Evolutionary conservation across 2,329 filamentous ascomycete species (phyloP), one percentile per base, ranked within the genome.

Genomic region (Colletotrichum sp.): DNA sequence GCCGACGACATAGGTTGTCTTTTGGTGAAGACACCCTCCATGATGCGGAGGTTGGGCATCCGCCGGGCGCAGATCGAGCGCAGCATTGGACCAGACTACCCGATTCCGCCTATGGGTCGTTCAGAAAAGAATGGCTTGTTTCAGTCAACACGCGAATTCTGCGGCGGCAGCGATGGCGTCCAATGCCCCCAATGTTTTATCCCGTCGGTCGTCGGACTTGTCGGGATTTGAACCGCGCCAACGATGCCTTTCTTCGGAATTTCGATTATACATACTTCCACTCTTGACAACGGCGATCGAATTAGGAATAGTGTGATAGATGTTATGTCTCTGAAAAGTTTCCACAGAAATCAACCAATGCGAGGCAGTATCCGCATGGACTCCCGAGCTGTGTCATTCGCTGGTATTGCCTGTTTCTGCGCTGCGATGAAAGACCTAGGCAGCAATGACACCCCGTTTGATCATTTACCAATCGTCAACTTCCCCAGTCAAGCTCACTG

Each of bases 401-500:
- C n/a, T 52, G n/a, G 24, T 26, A 58, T 58, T 58, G 55, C 55
- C 16, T 18, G 55, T 58, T 24, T 52, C 10, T 21, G 43, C 43
- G n/a, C 43, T 52, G 43, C 4, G n/a, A 52, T 13, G 43, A 24
- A 24, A 52, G n/a, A 24, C 43, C 3, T 52, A 24, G 6, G n/a
- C n/a, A 21, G 43, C 43, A 52, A 21, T 52, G 43, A 52, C 18
- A 30, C 15, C 55, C n/a, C 6, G 18, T 12, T 28, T 18, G 24
- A 9, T 16, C 48, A 34, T 99, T 96, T 6, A 93, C 93, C 79
- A 97, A 94, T 64, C 16, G 8, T 75, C 73, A 18, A 76, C 57
- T 30, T 74, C 74, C 6, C 74, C 74, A 18, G 64, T 60, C 57
- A 74, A 55, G 28, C 58, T 69, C n/a, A 21, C 38, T 26, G 8